phyloP scores from a whole-genome alignment of 768 basidiomycete species.

The Phaffia tasmanica region DNA sequence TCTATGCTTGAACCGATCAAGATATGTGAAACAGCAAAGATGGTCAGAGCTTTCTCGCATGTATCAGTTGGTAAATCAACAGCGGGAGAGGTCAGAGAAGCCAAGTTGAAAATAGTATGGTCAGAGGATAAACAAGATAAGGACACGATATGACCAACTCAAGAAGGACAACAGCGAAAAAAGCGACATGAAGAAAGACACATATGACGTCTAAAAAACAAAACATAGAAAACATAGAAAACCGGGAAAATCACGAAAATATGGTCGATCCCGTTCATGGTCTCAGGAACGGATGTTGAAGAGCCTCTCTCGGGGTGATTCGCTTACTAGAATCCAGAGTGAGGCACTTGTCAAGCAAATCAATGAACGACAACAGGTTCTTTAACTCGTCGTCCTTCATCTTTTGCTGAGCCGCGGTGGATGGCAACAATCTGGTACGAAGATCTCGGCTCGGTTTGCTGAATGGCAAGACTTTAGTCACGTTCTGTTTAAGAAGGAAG shows the following conservation, averaged over 20 bases:
- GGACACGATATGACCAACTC: no score
- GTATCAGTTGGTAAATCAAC: no score
- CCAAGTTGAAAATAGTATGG: no score
- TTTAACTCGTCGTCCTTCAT: slow-evolving; percentile 82
- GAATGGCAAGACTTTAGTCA: slow-evolving; percentile 64
- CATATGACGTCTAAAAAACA: not conserved
- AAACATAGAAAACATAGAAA: not conserved
- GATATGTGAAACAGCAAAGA: no score
- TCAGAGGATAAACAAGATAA: no score
- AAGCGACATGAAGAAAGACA: not conserved
- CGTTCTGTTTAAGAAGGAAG: slow-evolving; percentile 48
- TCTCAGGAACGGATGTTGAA: slow-evolving; percentile 72
- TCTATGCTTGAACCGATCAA: no score
- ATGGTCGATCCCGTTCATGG: not conserved
- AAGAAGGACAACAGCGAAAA: no score
- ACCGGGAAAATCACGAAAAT: not conserved
- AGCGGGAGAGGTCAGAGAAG: no score
- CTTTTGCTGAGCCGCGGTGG: slow-evolving; percentile 52
- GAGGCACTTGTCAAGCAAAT: slow-evolving; percentile 83
- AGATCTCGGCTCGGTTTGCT: slow-evolving; percentile 74
- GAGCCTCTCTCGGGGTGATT: slow-evolving; percentile 79
- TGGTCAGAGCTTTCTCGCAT: no score
- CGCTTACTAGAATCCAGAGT: slow-evolving; percentile 73
- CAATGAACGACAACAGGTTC: slow-evolving; percentile 65
- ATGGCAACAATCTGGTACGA: slow-evolving; percentile 67